Evolutionary conservation across 2,329 filamentous ascomycete genomes (phyloP).

Genomic region (Hypoxylon sp.): DNA sequence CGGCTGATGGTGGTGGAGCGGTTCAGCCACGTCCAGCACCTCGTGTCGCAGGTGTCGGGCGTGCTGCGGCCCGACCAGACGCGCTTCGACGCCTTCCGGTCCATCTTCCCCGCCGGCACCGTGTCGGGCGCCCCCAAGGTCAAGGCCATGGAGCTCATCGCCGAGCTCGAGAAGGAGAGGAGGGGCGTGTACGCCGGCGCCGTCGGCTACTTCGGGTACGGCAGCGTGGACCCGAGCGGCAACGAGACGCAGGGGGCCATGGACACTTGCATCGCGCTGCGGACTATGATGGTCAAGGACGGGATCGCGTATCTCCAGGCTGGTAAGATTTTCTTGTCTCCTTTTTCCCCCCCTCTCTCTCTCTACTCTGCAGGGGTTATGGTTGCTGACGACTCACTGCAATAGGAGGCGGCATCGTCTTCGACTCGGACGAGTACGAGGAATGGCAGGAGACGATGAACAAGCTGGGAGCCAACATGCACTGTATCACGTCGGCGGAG

Average conservation of each 20-base stretch:
- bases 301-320: conserved; percentile 89
- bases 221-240: conserved; percentile 71
- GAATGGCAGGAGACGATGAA: conserved; percentile 97
- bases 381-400: conserved; percentile 9
- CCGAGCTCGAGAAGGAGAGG: conserved; percentile 92
- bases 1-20: conserved; percentile 92
- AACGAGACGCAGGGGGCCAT: conserved; percentile 79
- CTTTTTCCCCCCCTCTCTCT: background rate
- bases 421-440: conserved; percentile 88
- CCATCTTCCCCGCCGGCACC: conserved; percentile 96
- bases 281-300: conserved; percentile 95
- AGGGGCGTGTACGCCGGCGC: conserved; percentile 94
- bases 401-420: conserved; percentile 84
- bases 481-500: conserved; percentile 86
- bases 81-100: conserved; percentile 93
- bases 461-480: conserved; percentile 90
- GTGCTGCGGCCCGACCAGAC: conserved; percentile 84
- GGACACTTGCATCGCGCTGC: conserved; percentile 82
- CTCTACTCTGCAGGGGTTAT: background rate
- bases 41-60: conserved; percentile 94
- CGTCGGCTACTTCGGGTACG: conserved; percentile 95
- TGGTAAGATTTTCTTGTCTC: conserved; percentile 51
- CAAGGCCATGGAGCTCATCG: conserved; percentile 95
- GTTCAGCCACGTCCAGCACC: conserved; percentile 97
- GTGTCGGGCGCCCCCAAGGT: conserved; percentile 97